Percentiles rank a stretch among this genome's conserved stretches.
Evolutionary conservation across 1,139 yeast genomes (phyloP).

Genomic region (Magnusiomyces magnusii): DNA sequence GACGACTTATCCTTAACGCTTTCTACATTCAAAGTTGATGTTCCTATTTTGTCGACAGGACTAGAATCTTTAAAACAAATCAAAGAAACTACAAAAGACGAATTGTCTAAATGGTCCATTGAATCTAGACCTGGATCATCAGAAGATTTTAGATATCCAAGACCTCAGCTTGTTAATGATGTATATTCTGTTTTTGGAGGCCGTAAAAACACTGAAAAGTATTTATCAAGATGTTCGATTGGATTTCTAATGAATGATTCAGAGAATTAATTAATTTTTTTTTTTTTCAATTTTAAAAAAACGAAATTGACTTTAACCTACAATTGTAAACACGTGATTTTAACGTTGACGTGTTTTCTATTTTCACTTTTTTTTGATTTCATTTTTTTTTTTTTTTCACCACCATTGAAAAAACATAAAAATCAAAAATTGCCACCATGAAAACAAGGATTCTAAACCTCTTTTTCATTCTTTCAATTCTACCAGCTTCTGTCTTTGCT

Average conservation of each 20-base stretch:
- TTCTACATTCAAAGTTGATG: constrained; percentile 21
- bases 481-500: not conserved
- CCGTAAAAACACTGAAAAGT: constrained; percentile 27
- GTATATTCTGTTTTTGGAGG: constrained; percentile 32
- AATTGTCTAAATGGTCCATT: not conserved
- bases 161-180: constrained; percentile 13
- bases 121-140: constrained; percentile 1
- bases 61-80: constrained; percentile 25
- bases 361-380: not conserved
- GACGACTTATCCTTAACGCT: constrained; percentile 23
- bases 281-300: too few species aligned
- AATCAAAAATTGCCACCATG: not conserved
- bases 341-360: not conserved
- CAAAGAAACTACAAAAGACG: constrained; percentile 17
- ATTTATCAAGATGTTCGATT: constrained; percentile 27
- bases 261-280: not conserved
- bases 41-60: constrained; percentile 27
- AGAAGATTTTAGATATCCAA: not conserved
- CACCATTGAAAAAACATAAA: not conserved
- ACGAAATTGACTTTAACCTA: too few species aligned
- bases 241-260: constrained; percentile 17
- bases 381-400: not conserved
- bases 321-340: not conserved
- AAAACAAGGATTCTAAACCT: not conserved
- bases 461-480: not conserved